Evolutionary conservation across 495 filamentous ascomycete species (phyloP).

Genomic region (Penicillium steckii): DNA sequence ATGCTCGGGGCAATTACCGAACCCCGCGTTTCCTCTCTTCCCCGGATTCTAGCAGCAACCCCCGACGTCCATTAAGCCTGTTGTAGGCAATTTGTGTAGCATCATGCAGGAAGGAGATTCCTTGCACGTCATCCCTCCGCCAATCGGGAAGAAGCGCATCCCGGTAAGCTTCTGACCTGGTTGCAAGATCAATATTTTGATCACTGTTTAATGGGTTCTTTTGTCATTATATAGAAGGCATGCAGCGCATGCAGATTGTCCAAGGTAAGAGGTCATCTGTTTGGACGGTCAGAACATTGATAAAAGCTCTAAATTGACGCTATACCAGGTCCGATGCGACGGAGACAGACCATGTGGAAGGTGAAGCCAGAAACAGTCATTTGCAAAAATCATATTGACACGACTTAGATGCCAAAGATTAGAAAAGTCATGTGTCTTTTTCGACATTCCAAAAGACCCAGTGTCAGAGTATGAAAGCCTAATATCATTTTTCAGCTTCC

Average conservation of each 20-base stretch:
- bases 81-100: not conserved
- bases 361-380: constrained; percentile 9
- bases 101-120: constrained; percentile 28
- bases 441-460: constrained; percentile 37
- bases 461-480: constrained; percentile 23
- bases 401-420: constrained; percentile 30
- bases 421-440: constrained; percentile 37
- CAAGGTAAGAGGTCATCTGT: constrained; percentile 22
- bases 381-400: not conserved
- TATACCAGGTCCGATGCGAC: constrained; percentile 36
- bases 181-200: not conserved
- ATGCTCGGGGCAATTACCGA: constrained; percentile 23
- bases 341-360: constrained; percentile 39
- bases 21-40: constrained; percentile 27
- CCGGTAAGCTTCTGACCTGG: constrained; percentile 23
- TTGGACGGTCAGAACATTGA: not conserved
- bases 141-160: constrained; percentile 39
- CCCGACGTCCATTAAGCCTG: not conserved
- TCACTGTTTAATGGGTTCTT: not conserved
- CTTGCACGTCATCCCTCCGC: constrained; percentile 24
- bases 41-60: not conserved
- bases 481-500: not conserved
- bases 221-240: constrained; percentile 28
- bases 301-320: constrained; percentile 1
- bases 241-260: constrained; percentile 39